These are phyloP conservation scores for Mortierella alpina DNA, from an alignment of 192 early-diverging fungal species.

Conservation along the genomic window DNA sequence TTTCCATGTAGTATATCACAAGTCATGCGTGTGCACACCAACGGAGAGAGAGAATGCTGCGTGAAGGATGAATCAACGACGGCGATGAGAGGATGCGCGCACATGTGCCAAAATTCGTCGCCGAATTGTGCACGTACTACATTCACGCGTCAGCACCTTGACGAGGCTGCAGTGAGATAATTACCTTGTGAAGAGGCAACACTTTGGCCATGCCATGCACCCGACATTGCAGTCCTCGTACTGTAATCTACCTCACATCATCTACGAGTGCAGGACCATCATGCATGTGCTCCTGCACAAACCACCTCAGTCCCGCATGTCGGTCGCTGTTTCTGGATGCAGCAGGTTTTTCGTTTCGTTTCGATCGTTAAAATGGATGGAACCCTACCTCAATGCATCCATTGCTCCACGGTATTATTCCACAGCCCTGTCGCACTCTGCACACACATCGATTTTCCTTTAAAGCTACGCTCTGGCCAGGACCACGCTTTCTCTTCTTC, in stretches of 20 bases:
- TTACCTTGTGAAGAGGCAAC: constrained; percentile 37
- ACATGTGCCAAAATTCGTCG: no score
- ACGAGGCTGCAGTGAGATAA: not conserved
- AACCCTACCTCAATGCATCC: not conserved
- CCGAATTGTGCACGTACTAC: no score
- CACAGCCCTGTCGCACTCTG: not conserved
- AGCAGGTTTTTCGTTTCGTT: no score
- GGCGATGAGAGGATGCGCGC: no score
- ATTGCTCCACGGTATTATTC: constrained; percentile 33
- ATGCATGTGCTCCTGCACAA: not conserved
- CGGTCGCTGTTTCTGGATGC: no score
- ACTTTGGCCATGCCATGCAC: constrained; percentile 47
- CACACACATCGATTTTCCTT: not conserved
- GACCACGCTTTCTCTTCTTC: no score
- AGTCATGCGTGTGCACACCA: no score
- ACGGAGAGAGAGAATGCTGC: no score
- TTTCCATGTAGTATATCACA: no score
- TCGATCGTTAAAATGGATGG: not conserved
- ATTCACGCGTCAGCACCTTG: not conserved
- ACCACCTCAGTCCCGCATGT: not conserved
- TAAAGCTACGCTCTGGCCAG: no score
- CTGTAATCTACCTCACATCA: not conserved
- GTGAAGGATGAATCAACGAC: no score
- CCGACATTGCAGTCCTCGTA: not conserved
- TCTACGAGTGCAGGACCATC: no score